Evolutionary conservation across 495 filamentous ascomycete species (phyloP), one percentile per base, ranked within the genome.

Genomic region (Parachaetomium inaequale): DNA sequence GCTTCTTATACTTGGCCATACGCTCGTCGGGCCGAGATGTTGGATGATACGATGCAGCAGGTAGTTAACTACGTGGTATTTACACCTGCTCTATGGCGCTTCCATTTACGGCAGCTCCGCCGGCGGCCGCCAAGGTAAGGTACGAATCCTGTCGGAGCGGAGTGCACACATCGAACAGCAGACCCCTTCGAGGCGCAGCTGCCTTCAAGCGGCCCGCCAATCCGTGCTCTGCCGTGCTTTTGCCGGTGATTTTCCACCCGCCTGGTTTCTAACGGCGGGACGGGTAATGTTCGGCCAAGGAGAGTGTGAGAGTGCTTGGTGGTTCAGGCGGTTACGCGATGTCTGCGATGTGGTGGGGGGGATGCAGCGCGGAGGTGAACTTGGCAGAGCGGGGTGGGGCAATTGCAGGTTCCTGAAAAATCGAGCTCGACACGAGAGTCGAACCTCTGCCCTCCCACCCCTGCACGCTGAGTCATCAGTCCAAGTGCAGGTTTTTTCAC

Each of bases 381-480:
- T 40, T 40, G 12, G 36, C 17, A 15, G 19, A 19, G 42, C n/a
- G 42, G 42, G 42, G 42, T 46, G n/a, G 55, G 54, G 38, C 17
- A 45, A 21, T 57, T 14, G 15, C 31, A 8, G 14, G 26, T 11
- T 23, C n/a, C 42, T 10, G 19, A 49, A 55, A 56, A 58, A 21
- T 19, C 15, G 6, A 25, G 25, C 52, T 40, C 28, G 25, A 46
- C 7, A 11, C 17, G 12, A 6, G 21, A 62, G 43, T 68, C 67
- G 67, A 70, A 72, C 65, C 49, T 4, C 21, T 26, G 32, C 45
- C 49, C 42, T 66, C 38, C 14, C 7, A 14, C 26, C 34, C 53
- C 21, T 43, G 43, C 28, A 15, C 12, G 51, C 28, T 70, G 67
- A 72, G 54, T 72, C 60, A 70, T 31, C 62, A 62, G 62, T 32